These are phyloP conservation scores for Phoenix dactylifera DNA, from an alignment of 176 grass and related monocot genomes.

Conservation along the genomic window DNA sequence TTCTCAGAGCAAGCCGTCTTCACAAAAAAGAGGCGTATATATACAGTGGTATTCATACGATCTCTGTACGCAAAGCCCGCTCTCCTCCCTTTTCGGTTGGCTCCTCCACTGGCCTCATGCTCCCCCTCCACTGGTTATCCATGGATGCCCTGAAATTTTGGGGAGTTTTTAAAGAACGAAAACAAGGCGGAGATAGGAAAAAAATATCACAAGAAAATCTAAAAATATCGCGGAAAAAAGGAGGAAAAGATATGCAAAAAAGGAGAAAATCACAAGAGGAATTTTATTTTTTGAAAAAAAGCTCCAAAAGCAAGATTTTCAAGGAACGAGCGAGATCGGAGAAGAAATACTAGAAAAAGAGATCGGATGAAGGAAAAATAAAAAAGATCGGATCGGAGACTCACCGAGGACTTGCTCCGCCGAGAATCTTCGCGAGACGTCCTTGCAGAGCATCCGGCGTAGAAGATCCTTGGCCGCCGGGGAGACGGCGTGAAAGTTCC, in stretches of 20 bases:
- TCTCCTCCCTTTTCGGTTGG: constrained; percentile 13
- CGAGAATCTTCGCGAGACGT: constrained; percentile 55
- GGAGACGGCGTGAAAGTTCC: constrained; percentile 49
- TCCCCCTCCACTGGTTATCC: constrained; percentile 59
- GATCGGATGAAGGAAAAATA: not conserved
- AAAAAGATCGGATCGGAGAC: not conserved
- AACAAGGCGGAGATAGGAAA: not conserved
- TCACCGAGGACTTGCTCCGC: constrained; percentile 80
- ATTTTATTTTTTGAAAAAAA: no score
- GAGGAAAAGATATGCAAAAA: not conserved
- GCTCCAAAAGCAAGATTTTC: no score
- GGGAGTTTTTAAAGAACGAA: constrained; percentile 6
- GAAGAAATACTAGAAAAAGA: not conserved
- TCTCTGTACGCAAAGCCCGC: no score
- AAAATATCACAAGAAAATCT: not conserved
- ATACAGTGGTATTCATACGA: no score
- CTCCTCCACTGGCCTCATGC: constrained; percentile 11
- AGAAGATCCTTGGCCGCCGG: constrained; percentile 66
- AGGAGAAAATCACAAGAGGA: no score
- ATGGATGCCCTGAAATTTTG: constrained; percentile 46
- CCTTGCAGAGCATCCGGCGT: constrained; percentile 68
- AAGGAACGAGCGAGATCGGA: not conserved
- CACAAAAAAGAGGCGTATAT: no score
- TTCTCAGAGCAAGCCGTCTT: no score
- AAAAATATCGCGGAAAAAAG: not conserved